These are phyloP conservation scores for Colletotrichum trifolii DNA, from an alignment of 2,329 filamentous ascomycete species.

Conservation along the genomic window DNA sequence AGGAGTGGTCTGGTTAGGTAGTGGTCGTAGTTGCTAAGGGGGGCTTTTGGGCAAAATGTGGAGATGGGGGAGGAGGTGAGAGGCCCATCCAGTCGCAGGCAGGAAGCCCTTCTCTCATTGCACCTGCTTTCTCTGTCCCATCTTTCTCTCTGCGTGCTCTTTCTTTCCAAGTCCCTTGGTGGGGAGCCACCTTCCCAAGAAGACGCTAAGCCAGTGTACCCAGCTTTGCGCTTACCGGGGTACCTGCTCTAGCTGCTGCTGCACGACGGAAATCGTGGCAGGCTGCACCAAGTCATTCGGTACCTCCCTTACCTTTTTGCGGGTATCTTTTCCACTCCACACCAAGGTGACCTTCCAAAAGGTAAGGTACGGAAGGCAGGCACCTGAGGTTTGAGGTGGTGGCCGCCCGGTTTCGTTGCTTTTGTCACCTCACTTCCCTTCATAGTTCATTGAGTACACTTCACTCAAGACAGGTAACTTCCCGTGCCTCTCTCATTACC, in stretches of 20 bases:
- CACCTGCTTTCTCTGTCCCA: neutral
- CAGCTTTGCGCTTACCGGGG: neutral
- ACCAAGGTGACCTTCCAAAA: no score
- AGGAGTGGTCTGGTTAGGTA: constrained; percentile 35
- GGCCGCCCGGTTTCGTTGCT: constrained; percentile 13
- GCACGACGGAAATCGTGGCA: constrained; percentile 20
- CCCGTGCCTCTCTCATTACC: no score
- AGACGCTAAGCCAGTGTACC: neutral
- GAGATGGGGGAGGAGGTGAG: constrained; percentile 30
- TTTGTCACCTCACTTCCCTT: neutral
- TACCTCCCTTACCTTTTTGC: neutral
- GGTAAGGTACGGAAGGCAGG: no score
- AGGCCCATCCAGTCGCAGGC: constrained; percentile 26
- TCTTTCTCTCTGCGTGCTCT: no score
- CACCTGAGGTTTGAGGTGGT: neutral
- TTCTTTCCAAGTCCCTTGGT: no score
- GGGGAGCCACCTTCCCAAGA: no score
- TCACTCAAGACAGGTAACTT: no score
- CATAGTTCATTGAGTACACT: no score
- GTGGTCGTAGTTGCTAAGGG: constrained; percentile 35
- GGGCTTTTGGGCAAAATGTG: constrained; percentile 37
- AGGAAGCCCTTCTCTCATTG: neutral
- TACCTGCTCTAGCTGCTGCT: constrained; percentile 8
- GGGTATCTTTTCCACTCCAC: no score
- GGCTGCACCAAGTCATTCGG: neutral